Evolutionary conservation across 2,329 filamentous ascomycete genomes (phyloP).

Genomic region (Ophiostoma montium): DNA sequence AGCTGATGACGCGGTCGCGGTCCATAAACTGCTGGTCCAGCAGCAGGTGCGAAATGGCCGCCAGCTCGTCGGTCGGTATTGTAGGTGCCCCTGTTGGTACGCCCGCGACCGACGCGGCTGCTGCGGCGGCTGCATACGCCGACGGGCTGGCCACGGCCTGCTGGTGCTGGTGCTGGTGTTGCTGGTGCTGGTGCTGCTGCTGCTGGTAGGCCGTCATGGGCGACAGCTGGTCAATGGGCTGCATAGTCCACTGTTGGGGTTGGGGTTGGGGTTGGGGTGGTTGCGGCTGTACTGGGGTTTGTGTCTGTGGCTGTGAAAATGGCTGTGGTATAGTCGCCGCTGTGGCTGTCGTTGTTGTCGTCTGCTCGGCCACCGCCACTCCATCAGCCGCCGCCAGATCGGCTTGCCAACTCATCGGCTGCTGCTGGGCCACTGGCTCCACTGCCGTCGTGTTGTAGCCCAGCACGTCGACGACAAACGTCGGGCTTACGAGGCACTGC

Average conservation of each 20-base stretch:
- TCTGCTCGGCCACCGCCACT: too few species aligned
- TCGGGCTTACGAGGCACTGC: slow-evolving; percentile 1
- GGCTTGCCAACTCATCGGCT: neutral
- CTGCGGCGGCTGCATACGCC: neutral
- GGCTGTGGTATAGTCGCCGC: neutral
- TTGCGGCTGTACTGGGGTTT: neutral
- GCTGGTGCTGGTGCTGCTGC: too few species aligned
- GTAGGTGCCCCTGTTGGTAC: neutral
- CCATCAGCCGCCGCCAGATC: neutral
- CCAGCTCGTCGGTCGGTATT: slow-evolving; percentile 12
- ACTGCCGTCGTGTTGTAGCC: slow-evolving; percentile 3
- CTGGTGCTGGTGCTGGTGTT: neutral
- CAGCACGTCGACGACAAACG: slow-evolving; percentile 8
- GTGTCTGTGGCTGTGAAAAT: neutral
- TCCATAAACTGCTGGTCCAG: slow-evolving; percentile 15
- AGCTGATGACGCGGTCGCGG: slow-evolving; percentile 16
- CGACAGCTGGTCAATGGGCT: neutral
- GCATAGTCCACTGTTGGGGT: neutral
- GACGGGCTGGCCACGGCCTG: neutral
- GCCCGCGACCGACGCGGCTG: neutral
- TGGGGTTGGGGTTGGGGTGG: neutral
- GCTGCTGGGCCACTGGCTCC: neutral
- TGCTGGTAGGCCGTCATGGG: neutral
- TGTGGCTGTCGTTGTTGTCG: too few species aligned
- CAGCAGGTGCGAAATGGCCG: slow-evolving; percentile 18